Percentiles rank a stretch among this genome's conserved stretches.
Conservation (phyloP, 1,284 basidiomycete species). For the Pholiota adiposa region DNA sequence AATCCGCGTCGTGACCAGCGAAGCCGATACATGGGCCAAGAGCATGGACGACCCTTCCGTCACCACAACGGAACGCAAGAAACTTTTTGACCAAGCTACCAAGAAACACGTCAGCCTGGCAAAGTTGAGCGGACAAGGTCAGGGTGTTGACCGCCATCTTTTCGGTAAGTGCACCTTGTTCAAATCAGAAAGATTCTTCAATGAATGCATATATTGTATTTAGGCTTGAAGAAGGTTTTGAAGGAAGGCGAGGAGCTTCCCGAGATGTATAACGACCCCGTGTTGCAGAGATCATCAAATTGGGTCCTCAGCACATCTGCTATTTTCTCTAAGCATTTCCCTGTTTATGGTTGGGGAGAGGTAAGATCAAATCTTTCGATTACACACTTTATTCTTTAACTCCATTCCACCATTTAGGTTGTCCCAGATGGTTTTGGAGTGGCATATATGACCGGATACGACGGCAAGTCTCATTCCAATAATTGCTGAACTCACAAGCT, state of each 20-base stretch:
- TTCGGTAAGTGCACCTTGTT: constrained; percentile 54
- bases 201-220: neutral
- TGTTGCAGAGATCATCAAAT: constrained; percentile 66
- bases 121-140: constrained; percentile 69
- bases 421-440: constrained; percentile 82
- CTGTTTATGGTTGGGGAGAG: constrained; percentile 88
- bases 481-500: neutral
- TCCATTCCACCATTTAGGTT: constrained; percentile 45
- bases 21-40: constrained; percentile 73
- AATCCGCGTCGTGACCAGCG: constrained; percentile 77
- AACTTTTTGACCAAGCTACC: constrained; percentile 67
- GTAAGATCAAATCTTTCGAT: constrained; percentile 34
- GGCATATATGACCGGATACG: constrained; percentile 77
- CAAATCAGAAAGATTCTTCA: neutral
- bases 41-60: constrained; percentile 67
- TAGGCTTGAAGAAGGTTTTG: constrained; percentile 72
- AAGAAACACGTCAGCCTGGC: constrained; percentile 76
- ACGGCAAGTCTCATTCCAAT: constrained; percentile 43
- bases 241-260: constrained; percentile 66
- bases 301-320: constrained; percentile 89
- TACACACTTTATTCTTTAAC: neutral
- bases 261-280: constrained; percentile 72
- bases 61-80: constrained; percentile 50
- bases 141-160: constrained; percentile 85
- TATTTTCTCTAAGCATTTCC: constrained; percentile 81